These are phyloP conservation scores for Fraxinus greggii DNA, from an alignment of 305 asterid genomes.

Conservation along the genomic window DNA sequence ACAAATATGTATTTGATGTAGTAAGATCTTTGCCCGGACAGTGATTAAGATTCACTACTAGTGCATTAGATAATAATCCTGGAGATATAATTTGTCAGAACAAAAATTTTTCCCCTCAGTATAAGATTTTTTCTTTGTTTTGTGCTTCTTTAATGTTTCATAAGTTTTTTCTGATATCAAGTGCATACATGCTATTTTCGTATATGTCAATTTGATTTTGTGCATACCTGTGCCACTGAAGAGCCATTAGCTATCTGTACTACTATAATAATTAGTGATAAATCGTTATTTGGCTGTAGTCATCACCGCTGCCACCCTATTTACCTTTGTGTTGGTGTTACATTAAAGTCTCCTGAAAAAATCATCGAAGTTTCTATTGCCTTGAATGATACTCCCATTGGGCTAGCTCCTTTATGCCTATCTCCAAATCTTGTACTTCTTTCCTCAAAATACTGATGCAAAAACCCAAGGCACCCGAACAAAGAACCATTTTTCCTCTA, in stretches of 20 bases:
- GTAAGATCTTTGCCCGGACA: not conserved
- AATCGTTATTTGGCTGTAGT: not conserved
- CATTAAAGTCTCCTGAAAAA: not conserved
- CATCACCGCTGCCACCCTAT: not conserved
- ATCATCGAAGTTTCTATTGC: constrained; percentile 1
- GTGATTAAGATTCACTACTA: not conserved
- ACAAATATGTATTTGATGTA: not conserved
- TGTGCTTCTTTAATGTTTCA: not conserved
- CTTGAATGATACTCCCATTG: constrained; percentile 39
- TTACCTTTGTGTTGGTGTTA: not conserved
- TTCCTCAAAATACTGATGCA: constrained; percentile 46
- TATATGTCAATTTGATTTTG: not conserved
- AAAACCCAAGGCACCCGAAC: constrained; percentile 45
- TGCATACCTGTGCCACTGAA: not conserved
- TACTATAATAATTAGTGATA: not conserved
- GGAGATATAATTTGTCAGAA: not conserved
- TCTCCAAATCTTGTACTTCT: constrained; percentile 39
- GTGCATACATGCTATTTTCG: not conserved
- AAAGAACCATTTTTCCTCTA: constrained; percentile 30
- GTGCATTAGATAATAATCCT: not conserved
- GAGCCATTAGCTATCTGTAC: not conserved
- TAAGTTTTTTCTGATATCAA: not conserved
- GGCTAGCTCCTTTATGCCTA: constrained; percentile 36
- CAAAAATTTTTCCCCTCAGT: not conserved
- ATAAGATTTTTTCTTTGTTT: not conserved